Conservation (phyloP, 1,284 basidiomycete species). For the Heimioporus retisporus region DNA sequence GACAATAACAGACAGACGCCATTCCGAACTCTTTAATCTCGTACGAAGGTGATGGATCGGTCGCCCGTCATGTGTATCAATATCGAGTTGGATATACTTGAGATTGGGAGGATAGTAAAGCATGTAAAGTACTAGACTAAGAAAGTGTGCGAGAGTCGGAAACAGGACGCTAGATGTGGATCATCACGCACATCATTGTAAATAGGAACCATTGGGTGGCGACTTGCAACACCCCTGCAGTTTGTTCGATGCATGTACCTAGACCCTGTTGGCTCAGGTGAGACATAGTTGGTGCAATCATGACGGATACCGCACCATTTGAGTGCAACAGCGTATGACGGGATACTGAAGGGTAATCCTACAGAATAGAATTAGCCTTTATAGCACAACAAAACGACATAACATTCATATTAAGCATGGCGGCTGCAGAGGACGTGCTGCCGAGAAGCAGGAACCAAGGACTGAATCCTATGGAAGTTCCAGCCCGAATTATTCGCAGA, state of each 20-base stretch:
- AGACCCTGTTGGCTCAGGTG: conserved; percentile 57
- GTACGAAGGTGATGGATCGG: conserved; percentile 59
- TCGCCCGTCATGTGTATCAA: conserved; percentile 55
- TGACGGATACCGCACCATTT: conserved; percentile 64
- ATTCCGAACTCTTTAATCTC: conserved; percentile 68
- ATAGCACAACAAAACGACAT: not conserved
- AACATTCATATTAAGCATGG: conserved; percentile 83
- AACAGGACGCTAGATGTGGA: not conserved
- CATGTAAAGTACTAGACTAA: conserved; percentile 91
- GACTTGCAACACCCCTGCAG: conserved; percentile 90
- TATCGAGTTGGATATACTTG: conserved; percentile 69
- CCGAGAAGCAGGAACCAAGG: conserved; percentile 96
- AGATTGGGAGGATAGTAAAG: conserved; percentile 90
- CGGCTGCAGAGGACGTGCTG: conserved; percentile 85
- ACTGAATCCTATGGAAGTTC: conserved; percentile 90
- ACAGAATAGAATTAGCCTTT: not conserved
- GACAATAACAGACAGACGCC: conserved; percentile 81
- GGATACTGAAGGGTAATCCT: conserved; percentile 92
- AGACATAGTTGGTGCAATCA: not conserved
- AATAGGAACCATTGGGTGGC: conserved; percentile 91
- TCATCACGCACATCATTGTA: conserved; percentile 73
- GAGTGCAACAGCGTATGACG: conserved; percentile 84
- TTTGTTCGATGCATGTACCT: conserved; percentile 83
- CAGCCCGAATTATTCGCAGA: conserved; percentile 76
- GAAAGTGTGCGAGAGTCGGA: not conserved